These are phyloP conservation scores for thale cress (Arabidopsis thaliana) DNA, from an alignment of 345 rosid species.

Conservation along the genomic window TAIR10.1 NC_003070.9:26241001-26241500, in stretches of 20 bases:
- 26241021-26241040: not conserved
- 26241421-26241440: constrained; percentile 30
- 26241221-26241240: too few species aligned
- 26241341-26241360: not conserved
- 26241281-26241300: not conserved
- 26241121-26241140: not conserved
- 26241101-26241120: not conserved
- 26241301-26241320: not conserved
- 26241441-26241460: constrained; percentile 28
- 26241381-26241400: not conserved
- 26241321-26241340: not conserved
- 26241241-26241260: not conserved
- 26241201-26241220: not conserved
- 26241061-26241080: not conserved
- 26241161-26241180: not conserved
- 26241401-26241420: constrained; percentile 22
- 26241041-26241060: not conserved
- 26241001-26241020: not conserved
- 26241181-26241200: not conserved
- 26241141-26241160: not conserved
- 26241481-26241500: constrained; percentile 32
- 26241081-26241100: not conserved
- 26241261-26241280: not conserved
- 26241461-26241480: constrained; percentile 5
- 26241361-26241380: not conserved